Evolutionary conservation across 2,329 filamentous ascomycete genomes (phyloP), one percentile per base, ranked within the genome.

Genomic region (Diaporthe sp.): DNA sequence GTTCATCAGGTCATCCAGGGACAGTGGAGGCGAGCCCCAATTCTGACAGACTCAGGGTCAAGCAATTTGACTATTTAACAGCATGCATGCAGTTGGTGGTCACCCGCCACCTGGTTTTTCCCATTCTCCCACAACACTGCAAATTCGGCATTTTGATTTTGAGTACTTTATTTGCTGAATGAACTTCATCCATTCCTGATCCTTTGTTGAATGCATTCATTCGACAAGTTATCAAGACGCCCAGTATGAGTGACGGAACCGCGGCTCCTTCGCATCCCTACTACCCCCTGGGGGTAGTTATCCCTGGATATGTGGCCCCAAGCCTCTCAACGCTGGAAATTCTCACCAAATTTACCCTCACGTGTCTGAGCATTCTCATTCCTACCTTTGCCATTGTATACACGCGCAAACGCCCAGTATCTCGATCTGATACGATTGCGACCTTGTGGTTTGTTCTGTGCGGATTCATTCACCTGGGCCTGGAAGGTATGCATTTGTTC

Each of bases 401-500:
- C 19, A 19, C 9, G 13, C 55, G n/a, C 6, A 50, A 50, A 17
- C 90, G 91, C 2, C 85, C 82, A 13, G 80, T 95, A 70, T 84
- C 86, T 45, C 82, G 78, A 10, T 81, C 81, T 35, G 93, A 95
- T 77, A 86, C 91, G 60, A 78, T 88, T 17, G 89, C 89, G 6
- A 89, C 93, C 30, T 83, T 95, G 83, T 96, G 94, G 94, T 96
- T 96, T 82, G 88, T 92, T 30, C 86, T 96, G 19, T 94, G 93
- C 88, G 89, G 85, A 82, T 89, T 77, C 76, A 86, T 86, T 75
- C 85, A 86, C 76, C 70, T 85, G 30, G 82, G 85, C 77, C 83
- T 87, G 52, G 86, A 88, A 78, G 84, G 83, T 83, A 76, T 42
- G 72, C 74, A 58, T 60, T 72, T 25, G 1, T 0, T 10, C 10